phyloP scores from a whole-genome alignment of 768 basidiomycete genomes.

The Lyophyllum decastes region DNA sequence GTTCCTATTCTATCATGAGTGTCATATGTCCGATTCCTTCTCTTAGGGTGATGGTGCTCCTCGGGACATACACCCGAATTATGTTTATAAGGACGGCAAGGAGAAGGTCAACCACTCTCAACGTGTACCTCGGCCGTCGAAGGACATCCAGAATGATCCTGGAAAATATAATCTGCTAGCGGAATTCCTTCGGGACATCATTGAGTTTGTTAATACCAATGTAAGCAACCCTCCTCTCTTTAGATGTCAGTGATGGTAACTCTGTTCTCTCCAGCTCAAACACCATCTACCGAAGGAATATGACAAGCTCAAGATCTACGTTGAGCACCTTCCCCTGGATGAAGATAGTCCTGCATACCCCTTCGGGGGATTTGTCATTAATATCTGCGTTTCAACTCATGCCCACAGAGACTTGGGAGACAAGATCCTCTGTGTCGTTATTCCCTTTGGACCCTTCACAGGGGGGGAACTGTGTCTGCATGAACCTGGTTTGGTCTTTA shows the following conservation, averaged over 20 bases:
- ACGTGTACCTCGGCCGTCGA: not conserved
- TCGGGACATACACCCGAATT: not conserved
- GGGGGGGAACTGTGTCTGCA: slow-evolving; percentile 20
- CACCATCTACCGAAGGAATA: slow-evolving; percentile 21
- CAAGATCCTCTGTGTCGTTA: slow-evolving; percentile 21
- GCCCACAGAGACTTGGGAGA: slow-evolving; percentile 24
- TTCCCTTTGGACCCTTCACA: slow-evolving; percentile 14
- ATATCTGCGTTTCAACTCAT: slow-evolving; percentile 21
- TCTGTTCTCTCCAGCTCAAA: slow-evolving; percentile 15
- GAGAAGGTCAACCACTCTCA: not conserved
- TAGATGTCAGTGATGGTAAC: no score
- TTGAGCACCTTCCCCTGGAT: slow-evolving; percentile 18
- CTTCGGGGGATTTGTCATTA: slow-evolving; percentile 27
- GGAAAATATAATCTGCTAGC: not conserved
- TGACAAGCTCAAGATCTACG: slow-evolving; percentile 17
- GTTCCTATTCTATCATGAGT: not conserved
- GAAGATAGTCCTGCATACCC: slow-evolving; percentile 19
- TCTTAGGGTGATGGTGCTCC: not conserved
- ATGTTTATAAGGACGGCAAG: not conserved
- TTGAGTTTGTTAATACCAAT: not conserved
- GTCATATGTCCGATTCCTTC: no score
- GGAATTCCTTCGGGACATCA: not conserved
- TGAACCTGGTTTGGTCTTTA: slow-evolving; percentile 20
- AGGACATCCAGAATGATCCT: slow-evolving; percentile 1
- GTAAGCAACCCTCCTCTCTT: not conserved